Evolutionary conservation across 179 eudicot genomes (phyloP), one percentile per base, ranked within the genome.

Genomic region (Actinidia arguta): DNA sequence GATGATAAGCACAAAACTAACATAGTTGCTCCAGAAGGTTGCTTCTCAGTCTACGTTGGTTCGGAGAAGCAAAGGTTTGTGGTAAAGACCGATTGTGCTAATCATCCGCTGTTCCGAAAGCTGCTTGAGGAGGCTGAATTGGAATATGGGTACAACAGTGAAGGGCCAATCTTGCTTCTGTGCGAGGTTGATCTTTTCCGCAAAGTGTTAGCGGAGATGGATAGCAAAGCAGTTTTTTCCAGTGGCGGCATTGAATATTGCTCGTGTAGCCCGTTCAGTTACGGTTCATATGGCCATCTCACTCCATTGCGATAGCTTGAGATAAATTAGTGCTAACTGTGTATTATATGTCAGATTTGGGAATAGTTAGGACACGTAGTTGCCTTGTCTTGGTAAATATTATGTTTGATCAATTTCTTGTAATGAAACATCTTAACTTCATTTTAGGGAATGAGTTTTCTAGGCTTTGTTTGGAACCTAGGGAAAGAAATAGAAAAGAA

Each of bases 21-120:
- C n/a, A n/a, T n/a, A n/a, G 82, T 82, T 48, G 87, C 94, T 0
- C 96, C 93, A 0, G 85, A 86, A 11, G 98, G 98, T 0, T 94
- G 93, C 75, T 94, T 94, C 83, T 79, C 90, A 24, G 92, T 94
- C 16, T 94, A 92, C 52, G 97, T 94, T 1, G 95, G 97, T 20
- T 82, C 90, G 0, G 86, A 91, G 67, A 91, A 80, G 83, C 90
- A 86, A 78, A 83, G 95, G 84, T 94, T 94, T 48, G 91, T 87
- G 78, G 85, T 94, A 51, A 92, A 86, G 82, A 81, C 89, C 0
- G 78, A 93, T 85, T 83, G 81, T 74, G 90, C 90, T 0, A 93
- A 79, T 48, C 96, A 94, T 59, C 93, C 92, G 1, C 82, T 90
- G 80, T 94, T 94, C 84, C 83, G 47, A 81, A 82, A 80, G 88